A percentile compares a stretch with the other conserved stretches of the same genome.
These are phyloP conservation scores for Davidsoniella eucalypti DNA, from an alignment of 2,329 filamentous ascomycete species.

Conservation along the genomic window DNA sequence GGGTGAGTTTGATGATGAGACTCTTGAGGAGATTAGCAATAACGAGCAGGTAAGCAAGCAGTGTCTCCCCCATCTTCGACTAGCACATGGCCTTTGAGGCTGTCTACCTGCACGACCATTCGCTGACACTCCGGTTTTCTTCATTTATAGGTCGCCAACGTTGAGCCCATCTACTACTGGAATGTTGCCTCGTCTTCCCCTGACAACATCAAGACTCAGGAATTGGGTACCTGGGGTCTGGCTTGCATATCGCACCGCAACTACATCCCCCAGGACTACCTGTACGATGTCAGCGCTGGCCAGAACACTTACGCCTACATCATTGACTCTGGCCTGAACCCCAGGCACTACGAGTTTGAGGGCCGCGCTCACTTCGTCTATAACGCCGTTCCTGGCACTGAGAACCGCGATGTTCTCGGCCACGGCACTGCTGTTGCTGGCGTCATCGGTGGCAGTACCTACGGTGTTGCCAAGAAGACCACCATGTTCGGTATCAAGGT, in stretches of 20 bases:
- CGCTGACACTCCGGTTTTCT: no score
- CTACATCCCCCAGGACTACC: conserved; percentile 21
- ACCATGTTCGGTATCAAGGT: conserved; percentile 36
- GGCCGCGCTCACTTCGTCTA: conserved; percentile 86
- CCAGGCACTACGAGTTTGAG: conserved; percentile 27
- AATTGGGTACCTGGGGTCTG: conserved; percentile 27
- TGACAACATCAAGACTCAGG: conserved; percentile 18
- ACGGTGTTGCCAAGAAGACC: conserved; percentile 98
- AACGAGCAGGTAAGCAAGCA: conserved; percentile 23
- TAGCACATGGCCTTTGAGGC: neutral
- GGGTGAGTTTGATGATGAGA: conserved; percentile 26
- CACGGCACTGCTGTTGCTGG: conserved; percentile 99
- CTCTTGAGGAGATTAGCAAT: conserved; percentile 24
- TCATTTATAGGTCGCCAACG: conserved; percentile 13
- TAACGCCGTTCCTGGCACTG: conserved; percentile 75
- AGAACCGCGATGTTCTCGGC: conserved; percentile 85
- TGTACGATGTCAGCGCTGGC: conserved; percentile 27
- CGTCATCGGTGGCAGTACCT: conserved; percentile 94
- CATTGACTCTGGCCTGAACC: conserved; percentile 37
- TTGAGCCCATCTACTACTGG: conserved; percentile 17
- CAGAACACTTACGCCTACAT: conserved; percentile 32
- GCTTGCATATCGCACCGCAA: conserved; percentile 27
- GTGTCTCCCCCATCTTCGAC: neutral
- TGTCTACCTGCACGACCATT: no score
- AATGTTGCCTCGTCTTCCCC: conserved; percentile 16